Evolutionary conservation across 2,329 filamentous ascomycete species (phyloP).

Genomic region (Fusarium sp.): DNA sequence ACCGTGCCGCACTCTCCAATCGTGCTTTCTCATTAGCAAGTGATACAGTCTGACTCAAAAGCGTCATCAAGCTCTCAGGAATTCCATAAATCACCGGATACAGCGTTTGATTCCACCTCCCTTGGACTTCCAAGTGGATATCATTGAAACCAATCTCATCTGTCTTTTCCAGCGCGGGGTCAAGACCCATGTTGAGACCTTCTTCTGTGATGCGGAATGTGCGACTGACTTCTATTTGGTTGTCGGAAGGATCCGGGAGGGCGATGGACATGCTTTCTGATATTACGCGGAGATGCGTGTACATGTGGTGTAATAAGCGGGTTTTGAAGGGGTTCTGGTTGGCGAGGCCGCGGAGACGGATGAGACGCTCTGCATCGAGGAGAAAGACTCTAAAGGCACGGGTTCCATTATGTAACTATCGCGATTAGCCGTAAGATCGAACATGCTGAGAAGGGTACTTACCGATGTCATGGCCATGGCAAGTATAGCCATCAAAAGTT

Average conservation of each 20-base stretch:
- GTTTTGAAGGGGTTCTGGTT: slow-evolving; percentile 55
- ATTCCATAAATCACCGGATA: slow-evolving; percentile 59
- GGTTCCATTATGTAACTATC: slow-evolving; percentile 23
- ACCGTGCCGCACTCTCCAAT: slow-evolving; percentile 38
- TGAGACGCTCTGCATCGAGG: slow-evolving; percentile 57
- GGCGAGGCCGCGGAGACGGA: slow-evolving; percentile 51
- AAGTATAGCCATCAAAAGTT: slow-evolving; percentile 57
- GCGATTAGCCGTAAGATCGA: too few species aligned
- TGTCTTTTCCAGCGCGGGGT: slow-evolving; percentile 44
- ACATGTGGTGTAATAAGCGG: slow-evolving; percentile 60
- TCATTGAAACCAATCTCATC: slow-evolving; percentile 57
- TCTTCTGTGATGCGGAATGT: slow-evolving; percentile 48
- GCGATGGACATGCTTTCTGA: slow-evolving; percentile 53
- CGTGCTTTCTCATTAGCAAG: slow-evolving; percentile 56
- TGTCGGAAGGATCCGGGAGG: neutral
- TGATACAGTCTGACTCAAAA: slow-evolving; percentile 56
- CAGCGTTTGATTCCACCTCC: slow-evolving; percentile 53
- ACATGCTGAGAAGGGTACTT: neutral
- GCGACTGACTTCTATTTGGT: slow-evolving; percentile 12
- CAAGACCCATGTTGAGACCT: slow-evolving; percentile 46
- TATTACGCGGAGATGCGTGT: slow-evolving; percentile 58
- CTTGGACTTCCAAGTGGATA: slow-evolving; percentile 56
- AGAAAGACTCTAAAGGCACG: slow-evolving; percentile 44
- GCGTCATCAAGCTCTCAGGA: slow-evolving; percentile 54
- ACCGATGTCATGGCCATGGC: slow-evolving; percentile 44